Evolutionary conservation across 192 early-diverging fungal genomes (phyloP).

Genomic region (Entomortierella beljakovae): DNA sequence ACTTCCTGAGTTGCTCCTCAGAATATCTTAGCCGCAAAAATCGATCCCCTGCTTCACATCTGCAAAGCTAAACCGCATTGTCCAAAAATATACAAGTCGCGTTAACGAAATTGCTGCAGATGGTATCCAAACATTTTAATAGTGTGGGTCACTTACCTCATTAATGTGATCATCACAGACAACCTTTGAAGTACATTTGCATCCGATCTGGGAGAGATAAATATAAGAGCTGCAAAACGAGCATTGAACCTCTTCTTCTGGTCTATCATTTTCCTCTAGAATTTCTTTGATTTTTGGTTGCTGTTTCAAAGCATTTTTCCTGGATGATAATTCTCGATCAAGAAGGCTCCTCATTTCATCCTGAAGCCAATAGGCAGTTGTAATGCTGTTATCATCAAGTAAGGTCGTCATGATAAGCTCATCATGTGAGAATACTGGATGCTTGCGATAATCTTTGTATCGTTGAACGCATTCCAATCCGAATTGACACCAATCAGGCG

Average conservation of each 20-base stretch:
- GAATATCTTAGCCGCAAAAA: slow-evolving; percentile 52
- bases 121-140: no score
- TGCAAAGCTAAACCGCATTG: slow-evolving; percentile 58
- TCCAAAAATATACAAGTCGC: not conserved
- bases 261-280: slow-evolving; percentile 56
- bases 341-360: slow-evolving; percentile 34
- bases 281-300: slow-evolving; percentile 27
- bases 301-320: slow-evolving; percentile 9
- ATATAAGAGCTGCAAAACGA: slow-evolving; percentile 75
- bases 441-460: slow-evolving; percentile 82
- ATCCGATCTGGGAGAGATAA: slow-evolving; percentile 76
- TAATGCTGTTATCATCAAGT: slow-evolving; percentile 49
- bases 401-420: slow-evolving; percentile 79
- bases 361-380: slow-evolving; percentile 45
- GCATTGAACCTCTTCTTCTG: slow-evolving; percentile 78
- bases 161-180: slow-evolving; percentile 72
- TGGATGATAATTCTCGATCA: slow-evolving; percentile 22
- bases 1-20: slow-evolving; percentile 54
- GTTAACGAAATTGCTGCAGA: no score
- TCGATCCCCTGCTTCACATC: slow-evolving; percentile 35
- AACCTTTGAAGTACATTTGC: slow-evolving; percentile 70
- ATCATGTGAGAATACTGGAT: slow-evolving; percentile 96
- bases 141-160: slow-evolving; percentile 33
- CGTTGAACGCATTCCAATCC: slow-evolving; percentile 82
- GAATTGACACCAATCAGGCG: slow-evolving; percentile 88